A percentile compares a stretch with the other conserved stretches of the same genome.
phyloP scores from a whole-genome alignment of 495 filamentous ascomycete species.

The Penicillium crystallinum region DNA sequence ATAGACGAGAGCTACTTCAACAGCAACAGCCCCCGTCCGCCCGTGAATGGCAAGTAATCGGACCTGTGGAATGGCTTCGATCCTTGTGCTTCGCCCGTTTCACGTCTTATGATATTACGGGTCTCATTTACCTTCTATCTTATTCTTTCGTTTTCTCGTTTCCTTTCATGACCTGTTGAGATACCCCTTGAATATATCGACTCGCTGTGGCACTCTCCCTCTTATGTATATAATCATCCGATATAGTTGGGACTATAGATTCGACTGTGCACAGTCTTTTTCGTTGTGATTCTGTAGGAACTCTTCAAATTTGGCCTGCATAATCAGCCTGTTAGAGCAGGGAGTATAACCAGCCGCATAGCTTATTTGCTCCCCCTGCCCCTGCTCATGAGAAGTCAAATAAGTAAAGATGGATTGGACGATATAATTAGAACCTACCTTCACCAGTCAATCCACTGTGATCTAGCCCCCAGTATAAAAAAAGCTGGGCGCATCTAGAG shows the following conservation, averaged over 20 bases:
- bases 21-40: constrained; percentile 28
- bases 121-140: constrained; percentile 11
- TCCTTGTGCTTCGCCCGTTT: constrained; percentile 9
- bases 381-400: not conserved
- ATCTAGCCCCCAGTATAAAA: not conserved
- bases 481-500: not conserved
- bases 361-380: not conserved
- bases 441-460: not conserved
- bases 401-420: not conserved
- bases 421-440: not conserved
- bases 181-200: constrained; percentile 40
- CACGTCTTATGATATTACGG: constrained; percentile 23
- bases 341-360: not conserved
- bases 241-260: constrained; percentile 30
- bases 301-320: not conserved
- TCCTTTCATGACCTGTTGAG: constrained; percentile 24
- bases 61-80: not conserved
- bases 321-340: not conserved
- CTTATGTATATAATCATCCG: constrained; percentile 43
- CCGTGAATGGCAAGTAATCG: constrained; percentile 20
- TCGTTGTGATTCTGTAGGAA: not conserved
- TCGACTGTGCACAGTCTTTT: constrained; percentile 14
- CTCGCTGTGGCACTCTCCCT: constrained; percentile 27
- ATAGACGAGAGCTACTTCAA: constrained; percentile 61
- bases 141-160: constrained; percentile 13